These are phyloP conservation scores for Pseudisothecium myosuroides DNA, from an alignment of 225 moss, liverwort and hornwort genomes.

Conservation along the genomic window DNA sequence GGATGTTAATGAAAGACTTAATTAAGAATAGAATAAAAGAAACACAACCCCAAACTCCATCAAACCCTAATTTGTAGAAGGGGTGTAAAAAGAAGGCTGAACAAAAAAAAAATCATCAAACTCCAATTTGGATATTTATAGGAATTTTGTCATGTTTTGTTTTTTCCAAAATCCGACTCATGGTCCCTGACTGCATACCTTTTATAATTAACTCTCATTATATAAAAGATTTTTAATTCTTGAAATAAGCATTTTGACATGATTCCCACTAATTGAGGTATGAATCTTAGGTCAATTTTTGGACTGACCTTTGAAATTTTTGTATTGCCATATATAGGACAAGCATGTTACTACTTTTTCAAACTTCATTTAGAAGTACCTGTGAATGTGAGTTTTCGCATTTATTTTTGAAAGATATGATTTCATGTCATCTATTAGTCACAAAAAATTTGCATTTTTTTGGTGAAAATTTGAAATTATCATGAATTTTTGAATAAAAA, in stretches of 20 bases:
- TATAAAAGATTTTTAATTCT: not conserved
- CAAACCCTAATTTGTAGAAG: no score
- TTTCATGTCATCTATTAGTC: not conserved
- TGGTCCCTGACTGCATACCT: no score
- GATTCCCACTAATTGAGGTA: not conserved
- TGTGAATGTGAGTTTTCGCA: not conserved
- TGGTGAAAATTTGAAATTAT: not conserved
- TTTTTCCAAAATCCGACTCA: fast-evolving
- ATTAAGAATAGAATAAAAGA: no score
- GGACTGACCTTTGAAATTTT: no score
- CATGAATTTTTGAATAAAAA: not conserved
- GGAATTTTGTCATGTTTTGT: no score
- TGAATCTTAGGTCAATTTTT: fast-evolving
- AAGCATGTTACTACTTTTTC: fast-evolving
- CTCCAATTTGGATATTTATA: fast-evolving
- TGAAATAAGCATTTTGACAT: not conserved
- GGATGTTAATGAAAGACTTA: no score
- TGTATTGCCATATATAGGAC: not conserved
- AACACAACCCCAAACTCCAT: no score
- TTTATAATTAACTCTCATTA: no score
- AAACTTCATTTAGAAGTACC: not conserved
- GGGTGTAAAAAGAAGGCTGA: no score
- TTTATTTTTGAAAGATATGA: not conserved
- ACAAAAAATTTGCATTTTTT: not conserved
- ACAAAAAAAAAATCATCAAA: fast-evolving